These are phyloP conservation scores for Orbilia blumenaviensis DNA, from an alignment of 2,329 filamentous ascomycete genomes.

Conservation along the genomic window DNA sequence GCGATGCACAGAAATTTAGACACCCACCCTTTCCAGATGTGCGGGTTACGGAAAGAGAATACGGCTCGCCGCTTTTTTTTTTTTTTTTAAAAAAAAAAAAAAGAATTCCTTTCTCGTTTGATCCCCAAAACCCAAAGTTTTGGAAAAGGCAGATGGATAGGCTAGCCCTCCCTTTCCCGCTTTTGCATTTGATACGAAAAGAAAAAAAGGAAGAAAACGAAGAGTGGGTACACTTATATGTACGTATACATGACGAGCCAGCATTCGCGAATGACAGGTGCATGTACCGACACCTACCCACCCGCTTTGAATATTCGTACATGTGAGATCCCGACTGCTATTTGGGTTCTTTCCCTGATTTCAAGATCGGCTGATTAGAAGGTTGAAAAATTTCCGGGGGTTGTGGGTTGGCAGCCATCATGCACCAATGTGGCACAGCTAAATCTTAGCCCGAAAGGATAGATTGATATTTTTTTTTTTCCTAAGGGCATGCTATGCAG, in stretches of 20 bases:
- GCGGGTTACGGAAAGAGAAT: conserved; percentile 2
- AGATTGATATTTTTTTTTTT: conserved; percentile 6
- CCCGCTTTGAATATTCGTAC: neutral
- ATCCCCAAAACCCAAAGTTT: conserved; percentile 10
- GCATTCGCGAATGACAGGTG: neutral
- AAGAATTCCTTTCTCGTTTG: no score
- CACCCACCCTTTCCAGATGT: conserved; percentile 18
- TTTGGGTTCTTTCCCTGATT: conserved; percentile 17
- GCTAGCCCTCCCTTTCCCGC: neutral
- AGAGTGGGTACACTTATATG: neutral
- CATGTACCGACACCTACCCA: conserved; percentile 3
- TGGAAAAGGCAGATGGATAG: neutral
- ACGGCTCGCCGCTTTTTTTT: neutral
- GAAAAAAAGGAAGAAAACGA: neutral
- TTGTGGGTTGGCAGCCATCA: conserved; percentile 33
- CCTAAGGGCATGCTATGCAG: neutral
- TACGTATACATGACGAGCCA: neutral
- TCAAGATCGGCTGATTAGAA: conserved; percentile 27
- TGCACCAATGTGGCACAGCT: conserved; percentile 40
- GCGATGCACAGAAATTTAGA: conserved; percentile 5
- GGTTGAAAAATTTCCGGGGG: conserved; percentile 35
- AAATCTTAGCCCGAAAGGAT: conserved; percentile 26
- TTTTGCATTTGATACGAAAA: conserved; percentile 13
- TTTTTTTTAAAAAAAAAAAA: no score
- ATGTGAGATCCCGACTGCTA: conserved; percentile 9